These are phyloP conservation scores for Erysimum pusillum DNA, from an alignment of 441 rosid species.

Conservation along the genomic window DNA sequence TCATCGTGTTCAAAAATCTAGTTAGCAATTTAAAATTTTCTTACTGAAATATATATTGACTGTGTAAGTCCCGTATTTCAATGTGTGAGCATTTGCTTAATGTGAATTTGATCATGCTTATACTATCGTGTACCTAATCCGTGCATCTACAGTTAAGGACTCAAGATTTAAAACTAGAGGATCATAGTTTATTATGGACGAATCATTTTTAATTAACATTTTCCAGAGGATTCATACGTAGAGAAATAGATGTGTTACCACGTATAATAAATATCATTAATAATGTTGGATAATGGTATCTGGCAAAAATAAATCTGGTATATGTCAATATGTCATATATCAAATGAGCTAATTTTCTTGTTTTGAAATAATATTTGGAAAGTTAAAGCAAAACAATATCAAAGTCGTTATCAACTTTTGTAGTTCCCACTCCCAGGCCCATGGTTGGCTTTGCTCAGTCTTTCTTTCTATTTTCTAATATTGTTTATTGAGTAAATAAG, in stretches of 20 bases:
- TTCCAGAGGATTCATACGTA: neutral
- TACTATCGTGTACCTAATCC: neutral
- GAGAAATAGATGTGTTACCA: slow-evolving; percentile 5
- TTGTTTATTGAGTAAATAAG: too few species aligned
- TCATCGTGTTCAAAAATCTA: neutral
- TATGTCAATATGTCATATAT: too few species aligned
- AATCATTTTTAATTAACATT: neutral
- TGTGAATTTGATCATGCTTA: neutral
- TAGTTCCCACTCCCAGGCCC: slow-evolving; percentile 49
- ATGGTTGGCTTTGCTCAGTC: slow-evolving; percentile 37
- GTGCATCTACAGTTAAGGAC: neutral
- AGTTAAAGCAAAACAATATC: slow-evolving; percentile 40
- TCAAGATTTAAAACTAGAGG: neutral
- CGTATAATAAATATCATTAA: neutral
- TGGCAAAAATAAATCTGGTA: neutral
- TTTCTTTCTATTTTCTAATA: slow-evolving; percentile 17
- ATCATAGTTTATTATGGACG: neutral
- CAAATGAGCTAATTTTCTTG: neutral
- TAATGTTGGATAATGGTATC: slow-evolving; percentile 5
- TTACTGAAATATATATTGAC: neutral
- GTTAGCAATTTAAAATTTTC: neutral
- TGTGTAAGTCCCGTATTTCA: neutral
- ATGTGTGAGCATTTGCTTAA: neutral
- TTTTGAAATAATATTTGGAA: neutral
- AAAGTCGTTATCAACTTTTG: slow-evolving; percentile 45